These are phyloP conservation scores for Opeltia flavorubescens DNA, from an alignment of 495 filamentous ascomycete genomes.

Conservation along the genomic window DNA sequence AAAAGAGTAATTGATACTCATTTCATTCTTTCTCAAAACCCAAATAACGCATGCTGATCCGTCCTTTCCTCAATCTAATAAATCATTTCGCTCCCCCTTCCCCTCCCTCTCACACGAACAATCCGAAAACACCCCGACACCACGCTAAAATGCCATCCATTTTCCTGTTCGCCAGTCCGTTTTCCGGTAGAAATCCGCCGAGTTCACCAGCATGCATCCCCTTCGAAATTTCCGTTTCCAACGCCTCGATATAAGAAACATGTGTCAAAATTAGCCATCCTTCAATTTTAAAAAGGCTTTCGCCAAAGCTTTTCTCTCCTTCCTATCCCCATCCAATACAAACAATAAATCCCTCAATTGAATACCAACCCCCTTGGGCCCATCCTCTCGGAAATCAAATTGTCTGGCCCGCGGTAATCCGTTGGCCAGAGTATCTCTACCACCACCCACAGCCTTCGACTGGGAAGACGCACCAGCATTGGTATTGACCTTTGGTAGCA, in stretches of 20 bases:
- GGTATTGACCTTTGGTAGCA: slow-evolving; percentile 6
- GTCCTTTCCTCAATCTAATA: no score
- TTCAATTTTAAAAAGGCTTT: slow-evolving; percentile 10
- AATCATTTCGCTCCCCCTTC: no score
- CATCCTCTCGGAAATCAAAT: slow-evolving; percentile 34
- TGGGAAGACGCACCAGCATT: slow-evolving; percentile 1
- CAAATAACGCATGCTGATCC: background rate
- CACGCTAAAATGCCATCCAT: background rate
- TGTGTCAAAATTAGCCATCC: background rate
- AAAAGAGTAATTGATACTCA: no score
- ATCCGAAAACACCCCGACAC: background rate
- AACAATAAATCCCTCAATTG: slow-evolving; percentile 37
- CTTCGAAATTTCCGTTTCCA: no score
- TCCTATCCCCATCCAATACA: slow-evolving; percentile 35
- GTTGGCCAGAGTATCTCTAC: background rate
- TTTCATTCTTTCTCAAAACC: no score
- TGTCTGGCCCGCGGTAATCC: background rate
- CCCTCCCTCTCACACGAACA: no score
- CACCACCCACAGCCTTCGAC: background rate
- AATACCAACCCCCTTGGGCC: slow-evolving; percentile 30
- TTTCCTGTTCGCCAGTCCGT: no score
- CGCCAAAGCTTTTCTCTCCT: slow-evolving; percentile 13
- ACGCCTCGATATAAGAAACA: background rate
- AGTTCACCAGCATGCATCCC: no score
- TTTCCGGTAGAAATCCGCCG: no score